Percentiles rank a stretch among this genome's conserved stretches.
phyloP scores from a whole-genome alignment of 1,284 basidiomycete genomes.

The Ustilago tritici region DNA sequence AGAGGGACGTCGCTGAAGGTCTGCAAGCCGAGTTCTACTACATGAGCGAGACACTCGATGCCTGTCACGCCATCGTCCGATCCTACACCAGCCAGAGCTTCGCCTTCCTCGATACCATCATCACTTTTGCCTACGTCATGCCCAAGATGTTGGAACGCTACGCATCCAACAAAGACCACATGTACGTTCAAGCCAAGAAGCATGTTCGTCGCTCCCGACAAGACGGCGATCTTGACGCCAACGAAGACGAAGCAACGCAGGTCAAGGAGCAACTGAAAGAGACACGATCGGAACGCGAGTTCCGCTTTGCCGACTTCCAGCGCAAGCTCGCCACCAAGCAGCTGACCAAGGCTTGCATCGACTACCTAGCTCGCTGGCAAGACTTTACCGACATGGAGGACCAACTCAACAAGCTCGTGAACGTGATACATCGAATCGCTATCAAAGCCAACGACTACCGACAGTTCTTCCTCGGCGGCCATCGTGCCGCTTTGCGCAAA shows the following conservation, averaged over 20 bases:
- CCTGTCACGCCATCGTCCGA: constrained; percentile 56
- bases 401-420: constrained; percentile 60
- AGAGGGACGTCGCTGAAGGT: constrained; percentile 60
- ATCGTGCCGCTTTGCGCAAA: constrained; percentile 44
- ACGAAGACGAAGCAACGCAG: constrained; percentile 46
- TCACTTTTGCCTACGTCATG: constrained; percentile 63
- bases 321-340: constrained; percentile 58
- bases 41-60: constrained; percentile 62
- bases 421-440: constrained; percentile 63
- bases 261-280: constrained; percentile 48
- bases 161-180: constrained; percentile 60
- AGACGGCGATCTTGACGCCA: constrained; percentile 47
- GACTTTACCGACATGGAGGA: constrained; percentile 55
- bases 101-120: constrained; percentile 60
- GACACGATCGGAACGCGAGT: constrained; percentile 58
- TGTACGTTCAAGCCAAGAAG: constrained; percentile 63
- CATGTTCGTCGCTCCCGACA: constrained; percentile 48
- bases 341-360: constrained; percentile 61
- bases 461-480: constrained; percentile 55
- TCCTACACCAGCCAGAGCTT: constrained; percentile 66
- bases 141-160: constrained; percentile 67
- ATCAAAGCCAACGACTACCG: constrained; percentile 59
- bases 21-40: constrained; percentile 67
- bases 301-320: constrained; percentile 66
- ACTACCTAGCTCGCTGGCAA: constrained; percentile 61